Base-by-base conservation (phyloP, 768 basidiomycete species). In the Clitopilus passeckerianus region DNA sequence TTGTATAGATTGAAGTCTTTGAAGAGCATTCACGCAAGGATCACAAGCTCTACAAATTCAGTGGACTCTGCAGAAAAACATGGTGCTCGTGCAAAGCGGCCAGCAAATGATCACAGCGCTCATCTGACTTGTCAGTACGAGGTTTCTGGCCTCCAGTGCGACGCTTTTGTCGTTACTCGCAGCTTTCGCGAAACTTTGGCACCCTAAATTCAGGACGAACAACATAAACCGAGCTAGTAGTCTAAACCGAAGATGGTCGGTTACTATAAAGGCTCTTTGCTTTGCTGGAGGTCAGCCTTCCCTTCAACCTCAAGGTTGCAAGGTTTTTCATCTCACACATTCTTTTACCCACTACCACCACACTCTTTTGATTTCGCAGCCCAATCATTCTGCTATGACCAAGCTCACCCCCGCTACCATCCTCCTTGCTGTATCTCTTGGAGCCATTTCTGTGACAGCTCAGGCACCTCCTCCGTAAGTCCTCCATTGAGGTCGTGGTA, bases 381-480 rank as follows among this genome's bases (percentile, higher is more conserved):
- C 10, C 46, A 4, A 20, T 20, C 46, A 22, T 18, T 50, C 46
- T n/a, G 18, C 34, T 52, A 64, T 63, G 61, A 24, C 63, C 14
- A 46, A 59, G 14, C 14, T 62, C 44, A 24, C 57, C 3, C 18
- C 61, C 9, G 16, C 60, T 14, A 30, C 62, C 4, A 34, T 56
- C 34, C 12, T 53, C 18, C 22, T 43, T 53, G 37, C n/a, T 16
- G 20, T 18, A 10, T 50, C 16, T 12, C 20, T 50, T 22, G 46
- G 46, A 50, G 46, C 20, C 22, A 57, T 60, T 20, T 59, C 63
- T n/a, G 66, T 60, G 8, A 66, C 63, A 6, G 74, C 73, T 8
- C 70, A 73, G 59, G 66, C 64, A 5, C 75, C 75, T 44, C 46
- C 46, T 50, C 46, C 46, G 46, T 50, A 50, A 12, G 46, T 50